Evolutionary conservation across 2,329 filamentous ascomycete species (phyloP).

Genomic region (Hymenoscyphus infarciens): DNA sequence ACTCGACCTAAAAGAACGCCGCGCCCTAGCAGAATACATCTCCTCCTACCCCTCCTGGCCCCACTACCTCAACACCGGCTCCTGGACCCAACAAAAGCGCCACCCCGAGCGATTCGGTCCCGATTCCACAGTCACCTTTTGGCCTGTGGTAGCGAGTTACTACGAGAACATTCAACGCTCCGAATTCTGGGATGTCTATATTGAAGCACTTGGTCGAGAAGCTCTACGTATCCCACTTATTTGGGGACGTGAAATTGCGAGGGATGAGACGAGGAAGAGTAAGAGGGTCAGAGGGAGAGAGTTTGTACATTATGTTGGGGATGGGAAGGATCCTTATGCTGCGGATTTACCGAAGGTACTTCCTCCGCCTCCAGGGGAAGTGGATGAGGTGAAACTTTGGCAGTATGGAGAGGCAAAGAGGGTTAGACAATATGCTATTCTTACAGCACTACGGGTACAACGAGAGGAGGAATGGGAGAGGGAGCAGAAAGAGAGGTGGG

Average conservation of each 20-base stretch:
- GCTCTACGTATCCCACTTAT: not conserved
- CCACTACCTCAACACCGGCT: too few species aligned
- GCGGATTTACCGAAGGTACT: not conserved
- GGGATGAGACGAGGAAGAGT: not conserved
- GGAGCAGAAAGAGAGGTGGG: not conserved
- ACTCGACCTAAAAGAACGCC: too few species aligned
- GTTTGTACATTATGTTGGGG: not conserved
- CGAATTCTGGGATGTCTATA: not conserved
- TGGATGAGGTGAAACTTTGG: not conserved
- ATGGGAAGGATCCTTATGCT: not conserved
- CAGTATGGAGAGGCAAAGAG: not conserved
- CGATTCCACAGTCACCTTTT: not conserved
- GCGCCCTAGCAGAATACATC: too few species aligned
- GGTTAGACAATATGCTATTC: not conserved
- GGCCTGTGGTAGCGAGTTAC: not conserved
- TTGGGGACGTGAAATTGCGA: not conserved
- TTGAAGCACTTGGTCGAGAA: not conserved
- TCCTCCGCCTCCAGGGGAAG: not conserved
- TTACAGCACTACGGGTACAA: not conserved
- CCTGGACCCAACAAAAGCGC: too few species aligned
- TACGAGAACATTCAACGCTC: not conserved
- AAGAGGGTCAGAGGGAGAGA: not conserved
- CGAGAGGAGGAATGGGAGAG: not conserved
- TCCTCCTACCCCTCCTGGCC: too few species aligned
- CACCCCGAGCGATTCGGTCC: too few species aligned